phyloP scores from a whole-genome alignment of 2,329 filamentous ascomycete genomes.

The Clarireedia hainanense region DNA sequence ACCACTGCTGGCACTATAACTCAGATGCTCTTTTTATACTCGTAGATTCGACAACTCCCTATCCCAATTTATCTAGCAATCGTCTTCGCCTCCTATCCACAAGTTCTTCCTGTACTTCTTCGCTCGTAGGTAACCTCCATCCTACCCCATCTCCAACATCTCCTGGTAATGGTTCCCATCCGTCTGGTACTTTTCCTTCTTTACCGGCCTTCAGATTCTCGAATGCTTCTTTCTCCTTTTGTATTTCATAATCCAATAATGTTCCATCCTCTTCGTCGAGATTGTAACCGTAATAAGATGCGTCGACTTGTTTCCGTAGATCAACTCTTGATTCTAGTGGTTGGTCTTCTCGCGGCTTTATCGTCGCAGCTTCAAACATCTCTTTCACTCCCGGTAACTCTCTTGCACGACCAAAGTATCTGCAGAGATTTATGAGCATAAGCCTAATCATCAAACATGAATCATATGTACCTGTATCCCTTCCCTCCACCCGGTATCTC shows the following conservation, averaged over 20 bases:
- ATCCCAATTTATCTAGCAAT: conserved; percentile 63
- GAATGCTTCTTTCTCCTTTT: conserved; percentile 75
- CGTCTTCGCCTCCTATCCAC: conserved; percentile 77
- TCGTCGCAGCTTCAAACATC: conserved; percentile 73
- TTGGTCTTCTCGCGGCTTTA: conserved; percentile 49
- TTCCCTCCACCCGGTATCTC: conserved; percentile 64
- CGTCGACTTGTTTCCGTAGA: conserved; percentile 72
- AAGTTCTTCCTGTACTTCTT: conserved; percentile 91
- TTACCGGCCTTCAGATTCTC: conserved; percentile 55
- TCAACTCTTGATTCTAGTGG: conserved; percentile 60
- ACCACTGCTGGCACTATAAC: too few species aligned
- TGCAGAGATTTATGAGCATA: conserved; percentile 22
- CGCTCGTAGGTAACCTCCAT: conserved; percentile 78
- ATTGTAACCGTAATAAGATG: conserved; percentile 92
- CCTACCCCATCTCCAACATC: conserved; percentile 73
- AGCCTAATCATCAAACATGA: not conserved
- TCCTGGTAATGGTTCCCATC: conserved; percentile 82
- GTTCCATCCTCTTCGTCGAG: conserved; percentile 83
- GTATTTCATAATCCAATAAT: conserved; percentile 70
- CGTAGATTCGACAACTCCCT: not conserved
- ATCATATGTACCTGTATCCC: conserved; percentile 71
- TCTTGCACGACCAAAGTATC: conserved; percentile 84
- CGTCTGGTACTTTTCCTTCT: conserved; percentile 52
- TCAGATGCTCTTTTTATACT: too few species aligned
- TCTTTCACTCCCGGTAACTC: conserved; percentile 95